Base-by-base conservation (phyloP, 257 asterid species). In the Fraxinus excelsior region DNA sequence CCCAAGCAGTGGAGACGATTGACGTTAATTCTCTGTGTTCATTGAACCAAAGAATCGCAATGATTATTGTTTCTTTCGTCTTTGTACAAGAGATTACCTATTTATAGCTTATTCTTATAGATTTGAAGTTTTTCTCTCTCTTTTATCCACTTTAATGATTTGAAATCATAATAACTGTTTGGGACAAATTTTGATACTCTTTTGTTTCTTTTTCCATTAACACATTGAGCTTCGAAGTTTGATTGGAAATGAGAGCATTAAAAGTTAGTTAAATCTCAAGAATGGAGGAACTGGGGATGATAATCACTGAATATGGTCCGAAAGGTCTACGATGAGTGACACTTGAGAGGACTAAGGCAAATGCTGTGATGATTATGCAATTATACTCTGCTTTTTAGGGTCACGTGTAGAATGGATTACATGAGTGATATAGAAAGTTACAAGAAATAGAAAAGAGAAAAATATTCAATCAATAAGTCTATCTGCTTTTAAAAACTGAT, bases 341-440 rank as follows among this genome's bases (percentile, higher is more conserved):
- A 18, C n/a, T 18, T 51, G 66, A 21, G 66, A 21, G 28, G 7
- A 58, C 13, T 58, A 19, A 6, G 26, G 26, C 29, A 21, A 58
- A 21, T 58, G 26, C 26, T 60, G 32, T 60, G 67, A 60, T 72
- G 53, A 40, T 10, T 69, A 85, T 46, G 44, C 74, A 37, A 67
- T 77, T 74, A 49, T 28, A 72, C 49, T 68, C 56, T 80, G 65
- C 74, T 74, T 74, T 72, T 73, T 67, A 67, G 77, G 31, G 67
- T 42, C 74, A 49, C 60, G 40, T 32, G 21, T 60, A 23, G 5
- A 60, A 23, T 21, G 67, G 18, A 60, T 23, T 21, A 60, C 25
- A 34, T 60, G 5, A 18, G 38, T 73, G 51, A 42, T 13, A 14
- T 42, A 42, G 2, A 42, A 11, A 14, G 14, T 42, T 2, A 12